Evolutionary conservation across 257 asterid genomes (phyloP), one percentile per base, ranked within the genome.

Genomic region (Nicotiana tabacum): DNA sequence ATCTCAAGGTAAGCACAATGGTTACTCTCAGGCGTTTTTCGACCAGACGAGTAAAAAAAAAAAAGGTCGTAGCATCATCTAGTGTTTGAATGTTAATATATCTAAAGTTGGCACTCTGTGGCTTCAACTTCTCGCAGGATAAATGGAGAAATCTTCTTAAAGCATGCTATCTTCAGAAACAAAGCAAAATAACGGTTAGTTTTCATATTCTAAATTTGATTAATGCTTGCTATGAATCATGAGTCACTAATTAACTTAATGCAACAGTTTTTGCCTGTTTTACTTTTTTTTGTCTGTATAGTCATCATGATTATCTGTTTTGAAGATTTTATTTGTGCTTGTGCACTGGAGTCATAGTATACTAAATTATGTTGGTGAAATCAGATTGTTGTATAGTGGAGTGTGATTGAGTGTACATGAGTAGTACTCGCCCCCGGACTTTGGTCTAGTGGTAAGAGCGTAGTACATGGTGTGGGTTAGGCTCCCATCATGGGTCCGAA

Each of bases 101-200:
- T 46, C 29, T 13, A 29, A 76, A 76, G 80, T 17, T 29, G 39
- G 62, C 7, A 48, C 80, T 48, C 24, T 66, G 66, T 68, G 87
- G 86, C 81, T 83, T 32, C 58, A 70, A 76, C 65, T 81, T 74
- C 30, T 77, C 35, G 78, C 92, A 94, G 99, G 99, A 96, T 89
- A 96, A 96, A 85, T 96, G 99, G 99, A 88, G 99, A 82, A 94
- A 96, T 88, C 99, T 94, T 85, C 87, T 96, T 88, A 96, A 96
- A 87, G 99, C 98, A 82, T 90, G 97, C 32, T 89, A 93, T 76
- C 84, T 91, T 79, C 91, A 90, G 84, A 92, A 85, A 53, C 92
- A 87, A 83, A 89, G 88, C 86, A 89, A 85, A 84, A 87, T 67
- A 46, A 89, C 89, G 93, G 97, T 92, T 74, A 78, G 85, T 85